Conservation (phyloP, 208 protist genomes). For the Trypanosoma caninum region DNA sequence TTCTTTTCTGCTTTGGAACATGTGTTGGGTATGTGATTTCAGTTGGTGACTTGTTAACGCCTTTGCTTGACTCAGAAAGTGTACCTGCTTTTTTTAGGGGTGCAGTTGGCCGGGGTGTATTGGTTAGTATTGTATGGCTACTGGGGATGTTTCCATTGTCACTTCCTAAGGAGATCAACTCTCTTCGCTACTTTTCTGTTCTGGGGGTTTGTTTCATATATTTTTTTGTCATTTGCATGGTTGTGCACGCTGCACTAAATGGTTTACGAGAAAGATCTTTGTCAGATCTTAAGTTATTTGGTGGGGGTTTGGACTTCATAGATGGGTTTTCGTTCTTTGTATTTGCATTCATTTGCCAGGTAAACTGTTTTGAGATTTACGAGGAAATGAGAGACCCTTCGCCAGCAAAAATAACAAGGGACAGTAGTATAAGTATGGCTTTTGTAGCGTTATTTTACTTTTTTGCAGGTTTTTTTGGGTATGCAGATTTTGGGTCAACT, state of each 20-base stretch:
- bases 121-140: constrained; percentile 59
- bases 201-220: constrained; percentile 58
- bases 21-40: constrained; percentile 60
- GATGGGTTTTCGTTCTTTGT: constrained; percentile 58
- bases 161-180: constrained; percentile 80
- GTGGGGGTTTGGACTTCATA: constrained; percentile 49
- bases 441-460: constrained; percentile 68
- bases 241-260: constrained; percentile 49
- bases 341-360: constrained; percentile 66
- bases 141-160: constrained; percentile 70
- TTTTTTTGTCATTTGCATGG: constrained; percentile 69
- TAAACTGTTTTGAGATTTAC: constrained; percentile 69
- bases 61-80: constrained; percentile 23
- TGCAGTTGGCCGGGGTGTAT: constrained; percentile 33
- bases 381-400: constrained; percentile 56
- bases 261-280: constrained; percentile 20
- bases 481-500: constrained; percentile 62
- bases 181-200: constrained; percentile 64
- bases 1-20: constrained; percentile 52
- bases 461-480: constrained; percentile 75
- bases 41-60: constrained; percentile 37
- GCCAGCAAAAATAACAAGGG: constrained; percentile 46
- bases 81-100: constrained; percentile 36
- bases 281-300: constrained; percentile 38
- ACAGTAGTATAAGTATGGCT: constrained; percentile 30